A percentile compares a stretch with the other conserved stretches of the same genome.
These are phyloP conservation scores for Raphanus raphanistrum DNA, from an alignment of 345 rosid species.

Conservation along the genomic window DNA sequence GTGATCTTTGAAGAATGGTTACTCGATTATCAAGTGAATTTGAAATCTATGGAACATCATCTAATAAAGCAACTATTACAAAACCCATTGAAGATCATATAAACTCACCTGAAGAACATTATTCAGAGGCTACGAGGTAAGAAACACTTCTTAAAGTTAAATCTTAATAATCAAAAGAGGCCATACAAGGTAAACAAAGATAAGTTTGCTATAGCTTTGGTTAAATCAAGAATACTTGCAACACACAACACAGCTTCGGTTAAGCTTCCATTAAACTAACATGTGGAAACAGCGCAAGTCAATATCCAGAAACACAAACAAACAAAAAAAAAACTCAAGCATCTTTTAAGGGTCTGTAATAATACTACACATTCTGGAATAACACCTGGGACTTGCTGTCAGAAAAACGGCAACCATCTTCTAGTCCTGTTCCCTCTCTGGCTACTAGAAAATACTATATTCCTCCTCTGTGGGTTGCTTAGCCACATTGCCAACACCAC, in stretches of 20 bases:
- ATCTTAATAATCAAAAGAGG: not conserved
- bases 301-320: not conserved
- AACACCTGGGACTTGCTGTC: conserved; percentile 19
- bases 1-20: not conserved
- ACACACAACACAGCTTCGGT: not conserved
- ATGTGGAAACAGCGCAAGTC: conserved; percentile 1
- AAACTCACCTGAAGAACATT: not conserved
- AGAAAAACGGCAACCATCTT: conserved; percentile 85
- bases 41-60: not conserved
- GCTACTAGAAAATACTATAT: conserved; percentile 30
- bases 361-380: not conserved
- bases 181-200: not conserved
- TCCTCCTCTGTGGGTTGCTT: conserved; percentile 58
- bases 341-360: not conserved
- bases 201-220: not conserved
- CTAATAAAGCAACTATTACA: not conserved
- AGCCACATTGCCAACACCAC: conserved; percentile 70
- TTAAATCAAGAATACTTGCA: not conserved
- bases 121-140: not conserved
- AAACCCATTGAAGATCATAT: not conserved
- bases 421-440: conserved; percentile 59
- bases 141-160: not conserved
- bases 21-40: not conserved
- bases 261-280: not conserved
- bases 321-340: not conserved